These are phyloP conservation scores for Scytalidium lignicola DNA, from an alignment of 2,329 filamentous ascomycete genomes.

Conservation along the genomic window DNA sequence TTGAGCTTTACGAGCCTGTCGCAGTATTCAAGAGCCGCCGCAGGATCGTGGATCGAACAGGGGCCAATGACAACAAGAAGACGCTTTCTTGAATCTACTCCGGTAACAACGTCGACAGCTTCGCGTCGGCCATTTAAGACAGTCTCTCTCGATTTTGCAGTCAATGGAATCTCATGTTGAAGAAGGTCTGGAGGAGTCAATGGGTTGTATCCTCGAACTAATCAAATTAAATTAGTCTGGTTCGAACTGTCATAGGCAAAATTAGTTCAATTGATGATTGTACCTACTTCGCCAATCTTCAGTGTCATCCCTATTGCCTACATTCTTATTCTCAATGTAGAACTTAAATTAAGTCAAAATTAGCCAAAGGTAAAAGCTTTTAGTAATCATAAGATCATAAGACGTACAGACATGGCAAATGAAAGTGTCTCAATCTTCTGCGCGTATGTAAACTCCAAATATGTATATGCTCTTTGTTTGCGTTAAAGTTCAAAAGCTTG, in stretches of 20 bases:
- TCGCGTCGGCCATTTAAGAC: constrained; percentile 59
- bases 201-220: constrained; percentile 86
- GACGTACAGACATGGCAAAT: neutral
- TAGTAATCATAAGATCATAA: neutral
- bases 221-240: constrained; percentile 12
- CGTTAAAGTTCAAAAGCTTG: neutral
- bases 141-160: constrained; percentile 38
- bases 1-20: constrained; percentile 74
- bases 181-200: constrained; percentile 90
- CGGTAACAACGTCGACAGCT: constrained; percentile 63
- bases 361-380: neutral
- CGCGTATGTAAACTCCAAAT: neutral
- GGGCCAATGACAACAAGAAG: constrained; percentile 83
- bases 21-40: constrained; percentile 89
- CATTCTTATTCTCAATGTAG: constrained; percentile 73
- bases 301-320: constrained; percentile 67
- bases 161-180: constrained; percentile 78
- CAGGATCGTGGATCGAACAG: constrained; percentile 94
- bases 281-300: constrained; percentile 79
- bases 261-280: constrained; percentile 7
- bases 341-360: constrained; percentile 37
- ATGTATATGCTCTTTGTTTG: neutral
- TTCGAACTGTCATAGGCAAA: neutral
- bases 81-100: constrained; percentile 51
- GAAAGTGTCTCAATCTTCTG: neutral